Conservation (phyloP, 2,329 filamentous ascomycete species). For the Bipolaris zeicola region DNA sequence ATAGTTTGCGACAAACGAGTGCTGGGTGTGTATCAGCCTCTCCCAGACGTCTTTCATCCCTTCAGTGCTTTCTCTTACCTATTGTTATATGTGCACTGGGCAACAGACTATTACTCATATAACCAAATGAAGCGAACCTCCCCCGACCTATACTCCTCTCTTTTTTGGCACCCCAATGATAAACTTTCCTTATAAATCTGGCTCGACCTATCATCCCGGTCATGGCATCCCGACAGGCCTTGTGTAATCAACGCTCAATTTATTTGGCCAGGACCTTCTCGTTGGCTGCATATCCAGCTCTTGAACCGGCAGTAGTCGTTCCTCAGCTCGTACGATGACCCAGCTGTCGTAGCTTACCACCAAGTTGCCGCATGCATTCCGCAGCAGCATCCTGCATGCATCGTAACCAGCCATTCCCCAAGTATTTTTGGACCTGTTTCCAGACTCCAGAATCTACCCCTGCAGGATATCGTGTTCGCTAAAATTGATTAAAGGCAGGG, state of each 20-base stretch:
- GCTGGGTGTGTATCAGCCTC: not conserved
- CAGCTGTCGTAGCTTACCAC: slow-evolving; percentile 6
- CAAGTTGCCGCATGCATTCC: slow-evolving; percentile 20
- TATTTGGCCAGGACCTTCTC: slow-evolving; percentile 28
- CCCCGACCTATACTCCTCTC: not conserved
- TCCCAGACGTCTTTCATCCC: not conserved
- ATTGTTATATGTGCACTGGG: not conserved
- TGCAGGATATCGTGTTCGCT: slow-evolving; percentile 37
- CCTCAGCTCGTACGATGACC: slow-evolving; percentile 32
- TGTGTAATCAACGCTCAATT: slow-evolving; percentile 44
- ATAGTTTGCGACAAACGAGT: not conserved
- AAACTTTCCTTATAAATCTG: not conserved
- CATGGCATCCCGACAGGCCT: slow-evolving; percentile 28
- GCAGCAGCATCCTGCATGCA: slow-evolving; percentile 8
- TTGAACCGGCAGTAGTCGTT: slow-evolving; percentile 26
- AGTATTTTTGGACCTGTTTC: slow-evolving; percentile 38
- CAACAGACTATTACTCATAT: not conserved
- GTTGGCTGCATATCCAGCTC: slow-evolving; percentile 27
- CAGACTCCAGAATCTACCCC: slow-evolving; percentile 33
- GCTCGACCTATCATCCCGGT: slow-evolving; percentile 20
- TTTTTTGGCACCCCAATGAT: not conserved
- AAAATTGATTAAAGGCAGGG: slow-evolving; percentile 33
- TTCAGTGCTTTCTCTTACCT: not conserved
- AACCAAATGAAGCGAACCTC: not conserved
- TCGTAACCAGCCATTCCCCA: slow-evolving; percentile 21